These are phyloP conservation scores for Phytophthora idaei DNA, from an alignment of 352 stramenopile species.

Conservation along the genomic window DNA sequence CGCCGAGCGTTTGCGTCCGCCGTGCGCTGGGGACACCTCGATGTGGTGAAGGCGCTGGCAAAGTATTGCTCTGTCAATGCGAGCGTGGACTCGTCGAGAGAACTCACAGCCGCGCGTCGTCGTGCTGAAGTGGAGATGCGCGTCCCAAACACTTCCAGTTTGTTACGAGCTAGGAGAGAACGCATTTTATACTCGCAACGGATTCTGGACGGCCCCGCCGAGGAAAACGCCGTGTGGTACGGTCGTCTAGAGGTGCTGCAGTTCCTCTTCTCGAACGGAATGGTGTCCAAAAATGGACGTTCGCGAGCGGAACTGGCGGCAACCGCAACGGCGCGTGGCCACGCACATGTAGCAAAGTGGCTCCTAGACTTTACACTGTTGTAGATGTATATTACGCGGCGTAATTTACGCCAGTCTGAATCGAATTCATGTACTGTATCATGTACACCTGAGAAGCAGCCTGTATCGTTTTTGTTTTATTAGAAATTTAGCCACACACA, in stretches of 20 bases:
- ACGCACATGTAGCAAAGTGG: slow-evolving; percentile 24
- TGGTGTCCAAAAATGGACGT: slow-evolving; percentile 31
- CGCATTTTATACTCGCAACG: slow-evolving; percentile 26
- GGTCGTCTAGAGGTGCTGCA: slow-evolving; percentile 33
- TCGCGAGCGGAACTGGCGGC: slow-evolving; percentile 29
- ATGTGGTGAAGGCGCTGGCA: slow-evolving; percentile 34
- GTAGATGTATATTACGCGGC: background rate
- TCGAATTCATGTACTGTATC: background rate
- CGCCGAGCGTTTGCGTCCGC: slow-evolving; percentile 34
- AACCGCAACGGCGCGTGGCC: slow-evolving; percentile 24
- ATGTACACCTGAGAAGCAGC: no score
- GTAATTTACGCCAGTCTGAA: background rate
- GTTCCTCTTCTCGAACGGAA: slow-evolving; percentile 35
- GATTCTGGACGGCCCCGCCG: slow-evolving; percentile 31
- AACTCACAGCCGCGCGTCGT: slow-evolving; percentile 8
- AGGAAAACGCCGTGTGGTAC: slow-evolving; percentile 40
- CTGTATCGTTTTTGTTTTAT: no score
- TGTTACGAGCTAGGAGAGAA: slow-evolving; percentile 25
- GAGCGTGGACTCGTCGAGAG: slow-evolving; percentile 7
- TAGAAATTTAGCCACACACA: no score
- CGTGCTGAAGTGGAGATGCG: slow-evolving; percentile 22
- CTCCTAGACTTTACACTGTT: slow-evolving; percentile 30
- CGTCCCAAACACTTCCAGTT: background rate
- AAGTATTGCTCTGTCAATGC: slow-evolving; percentile 31
- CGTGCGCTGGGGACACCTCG: slow-evolving; percentile 36